These are phyloP conservation scores for Immersiella caudata DNA, from an alignment of 495 filamentous ascomycete genomes.

Conservation along the genomic window DNA sequence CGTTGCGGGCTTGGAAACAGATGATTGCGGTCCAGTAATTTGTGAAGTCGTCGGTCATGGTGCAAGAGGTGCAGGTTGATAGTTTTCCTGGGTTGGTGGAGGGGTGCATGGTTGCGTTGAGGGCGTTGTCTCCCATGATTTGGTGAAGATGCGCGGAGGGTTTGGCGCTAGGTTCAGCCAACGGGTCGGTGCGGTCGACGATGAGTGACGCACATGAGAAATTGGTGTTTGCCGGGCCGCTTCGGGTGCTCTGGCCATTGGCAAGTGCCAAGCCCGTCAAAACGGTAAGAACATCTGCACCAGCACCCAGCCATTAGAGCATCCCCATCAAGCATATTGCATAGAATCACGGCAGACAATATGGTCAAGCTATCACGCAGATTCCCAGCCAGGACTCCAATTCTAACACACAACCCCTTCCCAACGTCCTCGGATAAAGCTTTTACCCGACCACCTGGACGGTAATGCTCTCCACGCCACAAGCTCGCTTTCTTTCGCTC, in stretches of 20 bases:
- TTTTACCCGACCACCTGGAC: too few species aligned
- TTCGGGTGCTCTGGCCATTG: not conserved
- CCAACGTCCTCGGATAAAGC: too few species aligned
- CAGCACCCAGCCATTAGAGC: too few species aligned
- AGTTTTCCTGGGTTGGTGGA: constrained; percentile 33
- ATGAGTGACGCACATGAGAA: constrained; percentile 37
- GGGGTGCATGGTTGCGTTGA: constrained; percentile 61
- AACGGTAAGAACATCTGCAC: not conserved
- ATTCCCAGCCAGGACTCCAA: too few species aligned
- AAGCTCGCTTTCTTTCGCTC: too few species aligned
- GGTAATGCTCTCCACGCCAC: too few species aligned
- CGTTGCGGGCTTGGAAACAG: constrained; percentile 40
- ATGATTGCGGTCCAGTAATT: constrained; percentile 50
- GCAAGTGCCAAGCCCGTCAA: not conserved
- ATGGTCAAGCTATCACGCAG: not conserved
- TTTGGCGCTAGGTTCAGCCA: constrained; percentile 55
- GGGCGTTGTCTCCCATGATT: constrained; percentile 67
- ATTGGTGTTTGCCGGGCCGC: constrained; percentile 21
- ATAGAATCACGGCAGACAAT: too few species aligned
- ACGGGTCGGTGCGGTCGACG: constrained; percentile 64
- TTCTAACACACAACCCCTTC: too few species aligned
- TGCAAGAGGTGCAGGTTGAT: constrained; percentile 41
- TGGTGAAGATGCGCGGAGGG: constrained; percentile 50
- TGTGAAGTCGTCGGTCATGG: constrained; percentile 42
- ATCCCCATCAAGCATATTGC: too few species aligned